Percentiles rank a stretch among this genome's conserved stretches.
phyloP scores from a whole-genome alignment of 2,329 filamentous ascomycete species.

The Clonostachys rosea region DNA sequence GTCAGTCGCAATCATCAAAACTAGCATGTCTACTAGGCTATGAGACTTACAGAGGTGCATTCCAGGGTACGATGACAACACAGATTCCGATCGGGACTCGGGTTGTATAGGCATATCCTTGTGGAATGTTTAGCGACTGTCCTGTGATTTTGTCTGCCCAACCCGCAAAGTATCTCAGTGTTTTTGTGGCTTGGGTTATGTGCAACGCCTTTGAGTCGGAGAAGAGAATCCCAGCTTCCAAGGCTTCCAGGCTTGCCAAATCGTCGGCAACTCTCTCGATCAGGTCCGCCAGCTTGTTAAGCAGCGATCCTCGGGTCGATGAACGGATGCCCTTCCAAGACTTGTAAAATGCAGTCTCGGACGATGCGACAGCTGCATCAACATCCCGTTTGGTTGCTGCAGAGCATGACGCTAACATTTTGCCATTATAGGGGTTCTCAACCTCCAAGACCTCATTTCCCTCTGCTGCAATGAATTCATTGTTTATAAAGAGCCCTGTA shows the following conservation, averaged over 20 bases:
- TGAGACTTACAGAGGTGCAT: conserved; percentile 41
- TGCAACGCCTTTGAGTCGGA: conserved; percentile 62
- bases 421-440: not conserved
- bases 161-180: conserved; percentile 20
- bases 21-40: not conserved
- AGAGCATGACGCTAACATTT: not conserved
- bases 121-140: not conserved
- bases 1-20: not conserved
- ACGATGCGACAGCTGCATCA: conserved; percentile 23
- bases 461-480: not conserved
- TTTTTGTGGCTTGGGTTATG: conserved; percentile 31
- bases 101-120: conserved; percentile 35
- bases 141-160: not conserved
- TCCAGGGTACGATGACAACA: conserved; percentile 46
- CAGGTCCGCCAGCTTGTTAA: conserved; percentile 68
- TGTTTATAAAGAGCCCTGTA: not conserved
- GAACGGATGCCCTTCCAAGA: conserved; percentile 33
- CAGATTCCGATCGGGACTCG: conserved; percentile 26
- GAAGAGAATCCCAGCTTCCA: conserved; percentile 74
- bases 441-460: not conserved
- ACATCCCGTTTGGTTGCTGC: conserved; percentile 18
- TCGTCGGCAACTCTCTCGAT: conserved; percentile 56
- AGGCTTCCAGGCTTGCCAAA: conserved; percentile 60
- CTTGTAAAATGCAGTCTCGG: conserved; percentile 55
- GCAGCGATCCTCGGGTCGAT: conserved; percentile 62